phyloP scores from a whole-genome alignment of 139 green algal genomes.

The Micromonas commoda region DNA sequence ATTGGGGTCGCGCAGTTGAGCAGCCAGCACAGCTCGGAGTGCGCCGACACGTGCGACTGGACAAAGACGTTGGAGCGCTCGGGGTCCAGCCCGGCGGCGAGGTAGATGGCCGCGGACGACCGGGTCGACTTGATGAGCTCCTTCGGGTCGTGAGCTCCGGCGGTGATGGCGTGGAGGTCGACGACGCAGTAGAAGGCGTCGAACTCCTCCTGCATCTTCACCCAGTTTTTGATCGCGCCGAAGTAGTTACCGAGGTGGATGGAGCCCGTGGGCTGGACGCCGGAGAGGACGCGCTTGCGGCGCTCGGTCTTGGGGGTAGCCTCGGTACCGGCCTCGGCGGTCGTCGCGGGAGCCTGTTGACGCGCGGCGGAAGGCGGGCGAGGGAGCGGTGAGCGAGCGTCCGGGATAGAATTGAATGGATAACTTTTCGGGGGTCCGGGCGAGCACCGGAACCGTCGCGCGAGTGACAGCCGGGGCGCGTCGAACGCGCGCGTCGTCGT shows the following conservation, averaged over 20 bases:
- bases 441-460: too few relatives aligned
- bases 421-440: too few relatives aligned
- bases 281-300: slow-evolving; percentile 78
- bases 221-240: slow-evolving; percentile 94
- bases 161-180: slow-evolving; percentile 80
- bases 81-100: slow-evolving; percentile 87
- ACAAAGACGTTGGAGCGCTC: slow-evolving; percentile 68
- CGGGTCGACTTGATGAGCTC: slow-evolving; percentile 68
- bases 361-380: too few relatives aligned
- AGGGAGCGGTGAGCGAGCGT: too few relatives aligned
- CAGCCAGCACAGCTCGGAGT: slow-evolving; percentile 90
- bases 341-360: too few relatives aligned
- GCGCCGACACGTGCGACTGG: slow-evolving; percentile 86
- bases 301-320: background rate
- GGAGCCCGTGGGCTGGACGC: slow-evolving; percentile 91
- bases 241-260: slow-evolving; percentile 97
- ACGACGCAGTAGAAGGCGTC: slow-evolving; percentile 95
- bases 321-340: background rate
- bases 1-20: slow-evolving; percentile 87
- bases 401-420: too few relatives aligned
- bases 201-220: slow-evolving; percentile 77
- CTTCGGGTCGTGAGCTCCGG: slow-evolving; percentile 71
- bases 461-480: too few relatives aligned
- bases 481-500: too few relatives aligned
- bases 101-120: slow-evolving; percentile 78